Evolutionary conservation across 108 stramenopile genomes (phyloP).

Genomic region (Skeletonema costatum): DNA sequence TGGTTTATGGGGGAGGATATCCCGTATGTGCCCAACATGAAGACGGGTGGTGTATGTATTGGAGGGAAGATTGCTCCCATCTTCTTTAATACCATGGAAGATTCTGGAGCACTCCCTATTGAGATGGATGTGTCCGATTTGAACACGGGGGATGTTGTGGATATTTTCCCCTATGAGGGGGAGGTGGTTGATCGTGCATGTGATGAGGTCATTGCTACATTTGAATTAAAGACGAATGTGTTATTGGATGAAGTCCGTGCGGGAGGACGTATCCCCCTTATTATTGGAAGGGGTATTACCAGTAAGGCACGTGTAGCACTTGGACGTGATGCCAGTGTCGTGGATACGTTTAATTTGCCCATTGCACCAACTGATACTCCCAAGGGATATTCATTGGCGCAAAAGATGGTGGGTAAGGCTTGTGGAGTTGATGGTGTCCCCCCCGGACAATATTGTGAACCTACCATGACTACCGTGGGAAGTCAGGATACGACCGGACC

Average conservation of each 20-base stretch:
- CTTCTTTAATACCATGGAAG: slow-evolving; percentile 98
- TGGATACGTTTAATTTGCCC: slow-evolving; percentile 81
- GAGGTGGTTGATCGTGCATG: slow-evolving; percentile 47
- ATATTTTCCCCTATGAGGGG: slow-evolving; percentile 90
- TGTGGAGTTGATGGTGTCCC: slow-evolving; percentile 88
- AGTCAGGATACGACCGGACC: slow-evolving; percentile 97
- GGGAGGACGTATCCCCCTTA: slow-evolving; percentile 95
- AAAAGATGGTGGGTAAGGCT: slow-evolving; percentile 96
- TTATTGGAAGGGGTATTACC: slow-evolving; percentile 93
- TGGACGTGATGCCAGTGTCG: slow-evolving; percentile 72
- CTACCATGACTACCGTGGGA: slow-evolving; percentile 95
- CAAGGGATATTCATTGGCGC: slow-evolving; percentile 91
- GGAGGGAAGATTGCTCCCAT: slow-evolving; percentile 97
- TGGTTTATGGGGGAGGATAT: slow-evolving; percentile 96
- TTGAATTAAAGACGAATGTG: slow-evolving; percentile 91
- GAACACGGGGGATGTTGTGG: slow-evolving; percentile 95
- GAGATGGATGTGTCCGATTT: slow-evolving; percentile 88
- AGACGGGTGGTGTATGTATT: slow-evolving; percentile 89
- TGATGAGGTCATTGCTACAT: slow-evolving; percentile 83
- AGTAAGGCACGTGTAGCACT: slow-evolving; percentile 86
- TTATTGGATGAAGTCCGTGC: slow-evolving; percentile 94
- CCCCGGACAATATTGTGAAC: slow-evolving; percentile 95
- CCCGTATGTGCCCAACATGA: slow-evolving; percentile 92
- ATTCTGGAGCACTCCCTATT: slow-evolving; percentile 94
- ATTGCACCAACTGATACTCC: slow-evolving; percentile 65